A percentile compares a stretch with the other conserved stretches of the same genome.
phyloP scores from a whole-genome alignment of 78 protist species.

The Capsaspora owczarzaki region DNA sequence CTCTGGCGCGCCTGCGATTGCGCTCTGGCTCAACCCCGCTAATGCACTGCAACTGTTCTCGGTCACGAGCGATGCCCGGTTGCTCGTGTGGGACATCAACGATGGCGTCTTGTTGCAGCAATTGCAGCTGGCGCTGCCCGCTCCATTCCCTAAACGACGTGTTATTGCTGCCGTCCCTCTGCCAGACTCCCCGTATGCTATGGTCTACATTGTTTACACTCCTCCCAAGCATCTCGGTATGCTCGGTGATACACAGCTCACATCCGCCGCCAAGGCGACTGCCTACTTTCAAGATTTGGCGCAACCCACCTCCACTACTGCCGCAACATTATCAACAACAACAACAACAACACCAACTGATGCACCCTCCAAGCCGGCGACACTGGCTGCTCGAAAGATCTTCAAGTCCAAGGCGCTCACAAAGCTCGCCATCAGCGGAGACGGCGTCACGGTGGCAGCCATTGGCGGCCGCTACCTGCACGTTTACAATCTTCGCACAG shows the following conservation, averaged over 20 bases:
- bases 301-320: not conserved
- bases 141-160: no score
- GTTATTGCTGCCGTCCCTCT: no score
- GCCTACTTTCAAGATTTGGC: not conserved
- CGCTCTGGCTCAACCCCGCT: not conserved
- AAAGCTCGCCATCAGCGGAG: no score
- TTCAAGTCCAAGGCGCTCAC: no score
- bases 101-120: not conserved
- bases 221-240: not conserved
- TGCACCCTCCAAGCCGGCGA: no score
- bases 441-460: no score
- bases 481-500: not conserved
- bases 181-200: not conserved
- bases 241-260: not conserved
- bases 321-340: no score
- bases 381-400: no score
- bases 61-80: not conserved
- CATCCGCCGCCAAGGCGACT: no score
- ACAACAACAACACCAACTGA: no score
- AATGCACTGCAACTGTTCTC: not conserved
- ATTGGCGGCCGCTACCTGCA: no score
- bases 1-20: not conserved
- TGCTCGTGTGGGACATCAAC: constrained; percentile 8
- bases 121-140: no score
- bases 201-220: not conserved